Conservation (phyloP, 2,329 filamentous ascomycete genomes). For the Sporothrix brunneoviolacea region DNA sequence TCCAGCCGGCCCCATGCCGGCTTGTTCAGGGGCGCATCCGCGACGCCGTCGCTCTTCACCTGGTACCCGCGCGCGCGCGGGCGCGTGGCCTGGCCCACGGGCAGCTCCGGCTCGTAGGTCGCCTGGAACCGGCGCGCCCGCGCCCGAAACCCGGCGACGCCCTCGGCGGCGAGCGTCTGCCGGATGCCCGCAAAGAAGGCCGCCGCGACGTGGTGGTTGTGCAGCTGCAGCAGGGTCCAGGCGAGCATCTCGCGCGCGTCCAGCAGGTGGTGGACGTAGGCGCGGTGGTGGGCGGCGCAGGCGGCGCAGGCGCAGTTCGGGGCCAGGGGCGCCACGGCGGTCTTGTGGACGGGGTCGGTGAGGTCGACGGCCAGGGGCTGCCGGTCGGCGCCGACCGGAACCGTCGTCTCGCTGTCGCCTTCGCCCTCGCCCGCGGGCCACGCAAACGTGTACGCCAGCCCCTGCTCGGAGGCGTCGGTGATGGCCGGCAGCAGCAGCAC, state of each 20-base stretch:
- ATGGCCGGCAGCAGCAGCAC: conserved; percentile 64
- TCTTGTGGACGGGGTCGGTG: conserved; percentile 58
- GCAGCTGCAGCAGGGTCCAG: conserved; percentile 86
- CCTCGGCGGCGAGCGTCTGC: conserved; percentile 48
- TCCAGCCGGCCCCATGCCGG: conserved; percentile 52
- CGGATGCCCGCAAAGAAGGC: conserved; percentile 69
- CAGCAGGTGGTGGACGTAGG: conserved; percentile 82
- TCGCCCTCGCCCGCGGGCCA: conserved; percentile 49
- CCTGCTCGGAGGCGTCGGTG: conserved; percentile 68
- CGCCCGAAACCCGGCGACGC: conserved; percentile 53
- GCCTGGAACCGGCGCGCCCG: conserved; percentile 35
- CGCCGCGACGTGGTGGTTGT: conserved; percentile 72
- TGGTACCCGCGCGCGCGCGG: conserved; percentile 80
- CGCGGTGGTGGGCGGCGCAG: conserved; percentile 75
- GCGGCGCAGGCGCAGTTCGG: conserved; percentile 70
- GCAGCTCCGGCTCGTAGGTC: conserved; percentile 64
- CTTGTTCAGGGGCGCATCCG: conserved; percentile 54
- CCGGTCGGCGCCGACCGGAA: conserved; percentile 16
- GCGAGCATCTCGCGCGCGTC: conserved; percentile 92
- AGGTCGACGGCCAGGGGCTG: conserved; percentile 68
- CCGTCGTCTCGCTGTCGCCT: conserved; percentile 11
- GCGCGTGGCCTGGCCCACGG: conserved; percentile 66
- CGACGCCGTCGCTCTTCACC: conserved; percentile 61
- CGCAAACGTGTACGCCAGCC: conserved; percentile 72
- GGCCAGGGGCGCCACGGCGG: conserved; percentile 55